A percentile compares a stretch with the other conserved stretches of the same genome.
phyloP scores from a whole-genome alignment of 305 asterid species.

The Solanum chacoense region DNA sequence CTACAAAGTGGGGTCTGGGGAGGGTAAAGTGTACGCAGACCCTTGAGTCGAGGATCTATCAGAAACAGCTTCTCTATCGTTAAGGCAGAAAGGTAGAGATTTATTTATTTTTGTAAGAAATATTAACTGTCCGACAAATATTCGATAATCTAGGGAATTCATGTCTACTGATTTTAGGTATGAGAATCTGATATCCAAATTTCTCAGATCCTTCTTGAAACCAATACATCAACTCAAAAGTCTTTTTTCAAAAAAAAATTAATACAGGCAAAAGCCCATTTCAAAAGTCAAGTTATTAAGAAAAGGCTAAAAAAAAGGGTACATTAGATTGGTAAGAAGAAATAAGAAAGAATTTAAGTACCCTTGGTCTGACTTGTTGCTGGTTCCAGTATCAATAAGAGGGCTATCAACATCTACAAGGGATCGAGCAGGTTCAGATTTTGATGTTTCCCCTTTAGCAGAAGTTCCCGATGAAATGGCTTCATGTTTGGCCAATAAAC shows the following conservation, averaged over 20 bases:
- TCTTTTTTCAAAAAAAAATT: too few species aligned
- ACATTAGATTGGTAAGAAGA: neutral
- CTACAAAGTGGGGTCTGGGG: neutral
- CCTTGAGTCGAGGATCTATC: neutral
- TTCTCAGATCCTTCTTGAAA: neutral
- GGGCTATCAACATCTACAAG: slow-evolving; percentile 64
- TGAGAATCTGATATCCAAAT: neutral
- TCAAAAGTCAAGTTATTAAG: neutral
- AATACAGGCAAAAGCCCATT: neutral
- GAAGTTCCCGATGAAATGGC: slow-evolving; percentile 60
- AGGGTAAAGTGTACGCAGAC: neutral
- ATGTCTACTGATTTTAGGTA: neutral
- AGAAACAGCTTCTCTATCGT: neutral
- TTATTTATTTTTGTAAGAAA: neutral
- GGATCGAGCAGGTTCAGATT: slow-evolving; percentile 40
- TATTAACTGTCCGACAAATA: neutral
- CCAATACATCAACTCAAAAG: neutral
- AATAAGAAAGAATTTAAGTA: slow-evolving; percentile 19
- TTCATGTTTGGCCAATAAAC: slow-evolving; percentile 84
- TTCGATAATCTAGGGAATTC: neutral
- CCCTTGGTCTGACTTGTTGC: slow-evolving; percentile 32
- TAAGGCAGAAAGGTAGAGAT: neutral
- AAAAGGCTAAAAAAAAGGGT: neutral
- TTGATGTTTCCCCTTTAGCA: slow-evolving; percentile 39
- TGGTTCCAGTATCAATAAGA: slow-evolving; percentile 75